Percentiles rank a stretch among this genome's conserved stretches.
Conservation (phyloP, 2,329 filamentous ascomycete genomes). For the Bipolaris cookei region DNA sequence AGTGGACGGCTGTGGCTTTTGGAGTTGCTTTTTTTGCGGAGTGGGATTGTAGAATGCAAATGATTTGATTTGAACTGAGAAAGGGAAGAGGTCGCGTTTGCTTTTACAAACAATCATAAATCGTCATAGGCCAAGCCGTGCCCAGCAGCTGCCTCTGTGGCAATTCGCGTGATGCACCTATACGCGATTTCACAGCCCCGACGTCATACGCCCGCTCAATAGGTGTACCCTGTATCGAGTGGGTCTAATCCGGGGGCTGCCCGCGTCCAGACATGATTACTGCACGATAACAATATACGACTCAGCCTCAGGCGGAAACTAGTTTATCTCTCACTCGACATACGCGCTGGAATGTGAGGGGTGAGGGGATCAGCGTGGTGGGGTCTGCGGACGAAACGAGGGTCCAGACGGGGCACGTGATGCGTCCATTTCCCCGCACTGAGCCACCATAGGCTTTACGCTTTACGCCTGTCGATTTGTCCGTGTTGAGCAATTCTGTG, state of each 20-base stretch:
- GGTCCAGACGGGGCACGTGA: slow-evolving; percentile 11
- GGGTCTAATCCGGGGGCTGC: slow-evolving; percentile 6
- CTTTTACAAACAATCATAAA: slow-evolving; percentile 1
- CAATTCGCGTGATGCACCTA: slow-evolving; percentile 12
- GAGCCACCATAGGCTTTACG: not conserved
- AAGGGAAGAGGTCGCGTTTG: not conserved
- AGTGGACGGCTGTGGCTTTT: slow-evolving; percentile 2
- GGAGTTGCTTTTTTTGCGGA: not conserved
- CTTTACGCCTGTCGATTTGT: too few relatives aligned
- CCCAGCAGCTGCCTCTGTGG: slow-evolving; percentile 13
- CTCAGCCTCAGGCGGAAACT: slow-evolving; percentile 16
- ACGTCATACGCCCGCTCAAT: slow-evolving; percentile 24
- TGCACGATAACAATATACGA: not conserved
- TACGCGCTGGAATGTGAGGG: not conserved
- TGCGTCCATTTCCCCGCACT: not conserved
- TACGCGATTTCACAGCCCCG: slow-evolving; percentile 20
- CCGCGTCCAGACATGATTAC: slow-evolving; percentile 4
- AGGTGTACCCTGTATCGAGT: slow-evolving; percentile 2
- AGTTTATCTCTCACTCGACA: slow-evolving; percentile 1
- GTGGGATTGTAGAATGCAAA: not conserved
- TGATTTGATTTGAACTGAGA: too few relatives aligned
- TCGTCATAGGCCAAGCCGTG: slow-evolving; percentile 20
- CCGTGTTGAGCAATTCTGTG: too few relatives aligned
- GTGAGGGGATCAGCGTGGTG: slow-evolving; percentile 6
- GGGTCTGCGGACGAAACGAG: slow-evolving; percentile 5